Evolutionary conservation across 352 stramenopile genomes (phyloP).

Genomic region (Globisporangium alternatum): DNA sequence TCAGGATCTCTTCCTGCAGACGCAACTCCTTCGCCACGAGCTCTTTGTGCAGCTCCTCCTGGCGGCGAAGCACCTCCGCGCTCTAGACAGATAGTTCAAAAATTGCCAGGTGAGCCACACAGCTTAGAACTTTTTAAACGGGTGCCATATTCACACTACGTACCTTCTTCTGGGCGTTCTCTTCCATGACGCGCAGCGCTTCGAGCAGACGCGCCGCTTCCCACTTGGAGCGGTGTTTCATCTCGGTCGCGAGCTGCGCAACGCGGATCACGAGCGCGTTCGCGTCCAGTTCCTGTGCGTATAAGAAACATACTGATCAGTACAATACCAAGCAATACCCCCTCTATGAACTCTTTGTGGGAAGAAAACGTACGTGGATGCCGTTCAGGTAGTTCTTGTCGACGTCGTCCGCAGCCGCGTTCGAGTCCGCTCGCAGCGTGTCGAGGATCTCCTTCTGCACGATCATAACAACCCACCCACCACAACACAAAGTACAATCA

Average conservation of each 20-base stretch:
- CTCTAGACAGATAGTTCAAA: slow-evolving; percentile 23
- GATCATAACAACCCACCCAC: background rate
- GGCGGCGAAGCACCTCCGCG: slow-evolving; percentile 49
- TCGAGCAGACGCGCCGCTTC: slow-evolving; percentile 74
- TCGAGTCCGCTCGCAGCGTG: slow-evolving; percentile 57
- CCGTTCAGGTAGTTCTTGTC: slow-evolving; percentile 77
- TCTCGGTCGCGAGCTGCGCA: slow-evolving; percentile 76
- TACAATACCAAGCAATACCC: background rate
- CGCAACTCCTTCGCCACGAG: slow-evolving; percentile 71
- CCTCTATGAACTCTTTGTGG: background rate
- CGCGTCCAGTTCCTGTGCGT: slow-evolving; percentile 54
- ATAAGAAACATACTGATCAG: background rate
- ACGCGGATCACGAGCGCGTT: slow-evolving; percentile 74
- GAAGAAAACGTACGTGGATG: slow-evolving; percentile 43
- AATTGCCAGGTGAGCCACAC: background rate
- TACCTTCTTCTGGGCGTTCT: slow-evolving; percentile 75
- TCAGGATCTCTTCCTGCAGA: slow-evolving; percentile 67
- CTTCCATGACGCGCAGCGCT: slow-evolving; percentile 73
- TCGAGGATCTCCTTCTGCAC: slow-evolving; percentile 58
- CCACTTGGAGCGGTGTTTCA: slow-evolving; percentile 88
- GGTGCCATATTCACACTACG: background rate
- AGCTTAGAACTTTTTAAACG: background rate
- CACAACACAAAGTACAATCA: slow-evolving; percentile 5
- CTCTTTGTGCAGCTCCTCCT: slow-evolving; percentile 75
- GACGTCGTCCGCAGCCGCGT: slow-evolving; percentile 52